Percentiles rank a stretch among this genome's conserved stretches.
Evolutionary conservation across 108 stramenopile species (phyloP).

Genomic region (Skeletonema costatum): DNA sequence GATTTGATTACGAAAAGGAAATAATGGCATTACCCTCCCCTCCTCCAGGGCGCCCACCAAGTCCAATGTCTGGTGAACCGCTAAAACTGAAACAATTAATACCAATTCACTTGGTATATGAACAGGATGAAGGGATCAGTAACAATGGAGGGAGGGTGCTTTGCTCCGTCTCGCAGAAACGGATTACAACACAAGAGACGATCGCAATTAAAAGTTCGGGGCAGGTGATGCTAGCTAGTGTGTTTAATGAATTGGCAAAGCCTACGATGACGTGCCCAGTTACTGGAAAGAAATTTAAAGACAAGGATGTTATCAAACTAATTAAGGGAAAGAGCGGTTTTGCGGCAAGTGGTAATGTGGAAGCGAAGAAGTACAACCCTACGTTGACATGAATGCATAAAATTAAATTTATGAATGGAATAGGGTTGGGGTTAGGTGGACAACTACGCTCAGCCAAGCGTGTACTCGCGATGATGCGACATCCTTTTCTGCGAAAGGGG

Average conservation of each 20-base stretch:
- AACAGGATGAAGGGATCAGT: slow-evolving; percentile 7
- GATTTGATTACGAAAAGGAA: slow-evolving; percentile 35
- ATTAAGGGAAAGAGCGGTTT: slow-evolving; percentile 76
- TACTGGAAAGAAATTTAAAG: slow-evolving; percentile 74
- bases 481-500: no score
- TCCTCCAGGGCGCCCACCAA: slow-evolving; percentile 81
- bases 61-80: slow-evolving; percentile 81
- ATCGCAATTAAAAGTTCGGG: slow-evolving; percentile 75
- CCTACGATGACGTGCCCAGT: slow-evolving; percentile 70
- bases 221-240: slow-evolving; percentile 69
- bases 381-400: slow-evolving; percentile 60
- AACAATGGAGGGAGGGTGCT: slow-evolving; percentile 27
- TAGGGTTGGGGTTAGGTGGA: no score
- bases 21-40: slow-evolving; percentile 18
- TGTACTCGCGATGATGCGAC: no score
- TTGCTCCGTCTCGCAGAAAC: slow-evolving; percentile 82
- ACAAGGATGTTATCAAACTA: slow-evolving; percentile 69
- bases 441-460: no score
- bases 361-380: slow-evolving; percentile 75
- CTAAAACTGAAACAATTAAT: slow-evolving; percentile 82
- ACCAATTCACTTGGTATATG: slow-evolving; percentile 31
- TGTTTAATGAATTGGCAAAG: slow-evolving; percentile 66
- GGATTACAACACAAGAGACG: slow-evolving; percentile 75
- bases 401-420: background rate
- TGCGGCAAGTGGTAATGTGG: slow-evolving; percentile 65